A percentile compares a stretch with the other conserved stretches of the same genome.
These are phyloP conservation scores for Taiwanofungus camphoratus DNA, from an alignment of 1,284 basidiomycete species.

Conservation along the genomic window DNA sequence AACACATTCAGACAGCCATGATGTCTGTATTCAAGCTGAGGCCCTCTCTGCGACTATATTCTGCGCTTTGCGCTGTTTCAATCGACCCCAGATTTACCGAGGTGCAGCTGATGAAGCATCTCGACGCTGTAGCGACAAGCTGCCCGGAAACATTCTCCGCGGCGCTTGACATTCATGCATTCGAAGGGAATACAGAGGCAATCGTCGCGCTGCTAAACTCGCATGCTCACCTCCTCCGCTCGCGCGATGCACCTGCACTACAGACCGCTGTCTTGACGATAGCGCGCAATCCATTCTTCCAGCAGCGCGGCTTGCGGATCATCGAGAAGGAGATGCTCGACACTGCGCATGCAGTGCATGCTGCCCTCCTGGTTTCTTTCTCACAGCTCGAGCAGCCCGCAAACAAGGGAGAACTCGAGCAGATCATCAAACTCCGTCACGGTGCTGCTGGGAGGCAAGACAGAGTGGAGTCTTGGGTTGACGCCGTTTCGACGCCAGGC, in stretches of 20 bases:
- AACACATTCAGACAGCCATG: constrained; percentile 39
- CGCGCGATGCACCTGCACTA: constrained; percentile 42
- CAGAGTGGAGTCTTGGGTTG: constrained; percentile 49
- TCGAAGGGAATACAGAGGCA: constrained; percentile 28
- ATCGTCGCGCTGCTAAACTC: constrained; percentile 38
- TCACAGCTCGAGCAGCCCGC: constrained; percentile 36
- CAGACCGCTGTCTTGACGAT: constrained; percentile 41
- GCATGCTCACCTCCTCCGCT: constrained; percentile 49
- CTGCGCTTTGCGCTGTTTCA: constrained; percentile 35
- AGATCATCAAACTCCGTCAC: constrained; percentile 39
- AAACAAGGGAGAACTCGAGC: constrained; percentile 35
- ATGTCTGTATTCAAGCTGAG: constrained; percentile 38
- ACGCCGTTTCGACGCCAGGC: constrained; percentile 39
- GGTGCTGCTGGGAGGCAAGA: constrained; percentile 34
- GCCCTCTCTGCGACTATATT: constrained; percentile 44
- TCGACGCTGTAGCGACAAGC: constrained; percentile 37
- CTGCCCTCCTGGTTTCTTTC: constrained; percentile 40
- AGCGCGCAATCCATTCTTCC: constrained; percentile 25
- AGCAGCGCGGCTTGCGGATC: constrained; percentile 34
- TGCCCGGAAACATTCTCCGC: constrained; percentile 47
- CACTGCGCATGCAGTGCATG: constrained; percentile 35
- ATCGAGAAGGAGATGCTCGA: constrained; percentile 48
- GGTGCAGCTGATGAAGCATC: constrained; percentile 31
- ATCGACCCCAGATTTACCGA: constrained; percentile 26
- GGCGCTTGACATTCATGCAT: constrained; percentile 45